Conservation (phyloP, 192 early-diverging fungal genomes). For the Linnemannia hyalina region DNA sequence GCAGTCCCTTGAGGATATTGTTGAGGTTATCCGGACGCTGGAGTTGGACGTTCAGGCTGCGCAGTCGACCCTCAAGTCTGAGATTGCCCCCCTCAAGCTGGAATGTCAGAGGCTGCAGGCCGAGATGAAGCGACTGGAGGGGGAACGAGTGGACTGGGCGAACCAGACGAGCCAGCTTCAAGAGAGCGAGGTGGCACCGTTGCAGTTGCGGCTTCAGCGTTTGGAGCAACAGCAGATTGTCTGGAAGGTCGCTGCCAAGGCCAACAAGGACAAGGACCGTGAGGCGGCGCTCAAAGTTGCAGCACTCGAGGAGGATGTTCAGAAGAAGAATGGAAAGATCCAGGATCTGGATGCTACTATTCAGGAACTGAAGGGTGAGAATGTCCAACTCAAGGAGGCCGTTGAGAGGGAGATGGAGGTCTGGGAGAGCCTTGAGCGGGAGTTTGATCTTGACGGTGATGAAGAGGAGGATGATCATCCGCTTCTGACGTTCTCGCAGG, state of each 20-base stretch:
- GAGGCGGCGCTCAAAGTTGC: constrained; percentile 25
- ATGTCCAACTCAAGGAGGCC: constrained; percentile 15
- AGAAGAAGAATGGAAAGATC: constrained; percentile 5
- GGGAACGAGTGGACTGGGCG: constrained; percentile 27
- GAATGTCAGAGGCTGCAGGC: constrained; percentile 37
- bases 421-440: constrained; percentile 48
- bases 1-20: constrained; percentile 4
- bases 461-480: background rate
- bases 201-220: constrained; percentile 48
- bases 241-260: constrained; percentile 48
- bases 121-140: constrained; percentile 35
- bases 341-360: constrained; percentile 22
- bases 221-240: constrained; percentile 50
- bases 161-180: constrained; percentile 15
- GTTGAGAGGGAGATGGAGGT: constrained; percentile 39
- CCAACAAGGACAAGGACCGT: constrained; percentile 46
- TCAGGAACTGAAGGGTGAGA: constrained; percentile 16
- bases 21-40: constrained; percentile 1
- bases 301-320: constrained; percentile 33
- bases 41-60: constrained; percentile 25
- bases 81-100: constrained; percentile 24
- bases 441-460: constrained; percentile 3
- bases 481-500: background rate
- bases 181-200: constrained; percentile 42
- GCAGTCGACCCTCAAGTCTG: constrained; percentile 5